Base-by-base conservation (phyloP, 305 asterid species). In the Fraxinus platypoda region DNA sequence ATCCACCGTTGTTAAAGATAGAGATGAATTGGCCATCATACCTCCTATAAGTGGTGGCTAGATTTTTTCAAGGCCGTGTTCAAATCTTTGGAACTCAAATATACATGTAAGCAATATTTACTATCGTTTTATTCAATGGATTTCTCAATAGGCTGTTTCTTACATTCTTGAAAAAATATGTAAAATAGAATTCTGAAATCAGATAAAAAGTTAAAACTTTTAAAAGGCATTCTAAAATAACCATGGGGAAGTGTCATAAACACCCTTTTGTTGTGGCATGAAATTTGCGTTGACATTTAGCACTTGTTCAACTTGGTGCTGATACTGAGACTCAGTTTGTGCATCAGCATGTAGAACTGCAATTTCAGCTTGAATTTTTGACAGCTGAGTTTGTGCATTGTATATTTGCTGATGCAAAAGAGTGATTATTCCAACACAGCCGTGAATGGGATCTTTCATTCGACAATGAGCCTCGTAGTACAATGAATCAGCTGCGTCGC, bases 1-100 rank as follows among this genome's bases (percentile, higher is more conserved):
- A 71, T 87, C 95, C 23, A 82, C 90, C 15, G 85, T 87, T 74
- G 94, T 94, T 59, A 88, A 91, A 80, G 91, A 94, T 80, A 83
- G 90, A 80, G 99, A 95, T 85, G 97, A 92, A 85, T 84, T 95
- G 85, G 98, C 98, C 26, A 93, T 95, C 84, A 95, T 95, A 83
- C 98, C 98, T 84, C 99, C 97, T 78, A 95, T 93, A 82, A 95
- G 98, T 81, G 98, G 98, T 72, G 98, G 99, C 6, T 94, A 95
- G 87, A 71, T 83, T 37, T 68, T 28, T 21, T n/a, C 30, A 6
- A 26, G 17, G 21, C 49, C 52, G 17, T 64, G 30, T 72, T 72
- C 54, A 5, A 19, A 23, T 75, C 21, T 31, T 34, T 2, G 66
- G 64, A 76, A 28, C 34, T 15, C 64, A 12, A 38, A 41, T 37